phyloP scores from a whole-genome alignment of 1,284 basidiomycete species.

The Lentinus polychrous region DNA sequence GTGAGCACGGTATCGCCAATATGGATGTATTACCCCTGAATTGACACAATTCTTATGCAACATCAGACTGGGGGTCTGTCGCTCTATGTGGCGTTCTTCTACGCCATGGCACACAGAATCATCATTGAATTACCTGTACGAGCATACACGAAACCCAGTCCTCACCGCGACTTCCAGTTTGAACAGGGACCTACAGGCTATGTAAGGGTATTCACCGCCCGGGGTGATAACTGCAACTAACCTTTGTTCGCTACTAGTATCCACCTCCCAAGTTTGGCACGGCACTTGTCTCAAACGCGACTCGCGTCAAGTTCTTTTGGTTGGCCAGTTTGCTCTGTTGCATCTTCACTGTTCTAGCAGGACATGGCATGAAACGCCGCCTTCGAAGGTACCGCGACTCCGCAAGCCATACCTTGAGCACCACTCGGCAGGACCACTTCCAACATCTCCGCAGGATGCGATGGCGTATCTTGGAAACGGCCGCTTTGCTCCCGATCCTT shows the following conservation, averaged over 20 bases:
- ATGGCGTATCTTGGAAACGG: background rate
- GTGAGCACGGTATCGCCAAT: background rate
- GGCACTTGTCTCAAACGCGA: background rate
- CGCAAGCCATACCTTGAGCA: background rate
- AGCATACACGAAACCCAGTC: background rate
- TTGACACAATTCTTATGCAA: background rate
- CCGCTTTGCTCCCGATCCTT: background rate
- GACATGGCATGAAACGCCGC: background rate
- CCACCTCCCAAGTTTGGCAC: background rate
- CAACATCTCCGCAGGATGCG: slow-evolving; percentile 1
- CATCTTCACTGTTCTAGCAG: background rate
- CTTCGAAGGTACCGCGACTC: background rate
- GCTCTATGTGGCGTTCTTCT: background rate
- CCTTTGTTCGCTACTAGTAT: background rate
- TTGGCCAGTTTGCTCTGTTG: background rate
- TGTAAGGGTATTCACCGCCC: background rate
- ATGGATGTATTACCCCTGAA: background rate
- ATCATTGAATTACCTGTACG: background rate
- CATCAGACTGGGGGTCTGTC: background rate
- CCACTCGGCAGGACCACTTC: background rate
- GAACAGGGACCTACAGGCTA: background rate
- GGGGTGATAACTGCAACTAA: too few relatives aligned
- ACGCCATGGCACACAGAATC: background rate
- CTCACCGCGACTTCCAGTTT: background rate
- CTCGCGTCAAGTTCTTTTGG: background rate